Conservation (phyloP, 2,329 filamentous ascomycete species). For the Chaetomiaceae sp. region DNA sequence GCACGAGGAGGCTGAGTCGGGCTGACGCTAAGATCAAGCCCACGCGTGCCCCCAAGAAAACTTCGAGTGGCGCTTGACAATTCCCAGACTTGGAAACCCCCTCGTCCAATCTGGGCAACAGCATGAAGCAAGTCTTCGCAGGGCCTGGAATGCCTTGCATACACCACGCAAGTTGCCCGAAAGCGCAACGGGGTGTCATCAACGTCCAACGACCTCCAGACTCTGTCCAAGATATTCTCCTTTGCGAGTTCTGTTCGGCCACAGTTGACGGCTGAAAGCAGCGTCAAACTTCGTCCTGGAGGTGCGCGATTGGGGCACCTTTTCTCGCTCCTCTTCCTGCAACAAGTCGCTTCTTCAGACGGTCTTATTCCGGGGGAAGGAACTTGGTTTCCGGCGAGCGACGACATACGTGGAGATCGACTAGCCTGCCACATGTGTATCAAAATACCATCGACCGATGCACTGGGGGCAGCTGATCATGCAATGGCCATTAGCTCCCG, state of each 20-base stretch:
- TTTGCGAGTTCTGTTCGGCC: background rate
- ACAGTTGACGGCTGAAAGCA: background rate
- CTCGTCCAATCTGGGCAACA: background rate
- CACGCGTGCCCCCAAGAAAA: background rate
- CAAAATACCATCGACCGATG: conserved; percentile 3
- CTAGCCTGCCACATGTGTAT: conserved; percentile 17
- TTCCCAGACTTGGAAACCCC: background rate
- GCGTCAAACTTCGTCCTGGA: background rate
- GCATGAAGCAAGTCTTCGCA: background rate
- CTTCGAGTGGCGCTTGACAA: background rate
- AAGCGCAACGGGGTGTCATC: background rate
- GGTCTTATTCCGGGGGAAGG: background rate
- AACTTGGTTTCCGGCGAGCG: background rate
- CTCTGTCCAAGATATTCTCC: background rate
- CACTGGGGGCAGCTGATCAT: conserved; percentile 19
- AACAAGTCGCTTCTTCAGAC: background rate
- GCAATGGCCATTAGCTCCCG: conserved; percentile 7
- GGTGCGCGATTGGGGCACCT: too few species aligned
- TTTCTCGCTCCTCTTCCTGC: background rate
- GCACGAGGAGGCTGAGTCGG: background rate
- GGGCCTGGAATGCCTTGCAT: background rate
- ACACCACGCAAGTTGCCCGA: background rate
- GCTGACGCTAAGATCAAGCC: background rate
- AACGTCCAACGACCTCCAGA: background rate
- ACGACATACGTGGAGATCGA: conserved; percentile 19